Evolutionary conservation across 768 basidiomycete genomes (phyloP).

Genomic region (Panus rudis): DNA sequence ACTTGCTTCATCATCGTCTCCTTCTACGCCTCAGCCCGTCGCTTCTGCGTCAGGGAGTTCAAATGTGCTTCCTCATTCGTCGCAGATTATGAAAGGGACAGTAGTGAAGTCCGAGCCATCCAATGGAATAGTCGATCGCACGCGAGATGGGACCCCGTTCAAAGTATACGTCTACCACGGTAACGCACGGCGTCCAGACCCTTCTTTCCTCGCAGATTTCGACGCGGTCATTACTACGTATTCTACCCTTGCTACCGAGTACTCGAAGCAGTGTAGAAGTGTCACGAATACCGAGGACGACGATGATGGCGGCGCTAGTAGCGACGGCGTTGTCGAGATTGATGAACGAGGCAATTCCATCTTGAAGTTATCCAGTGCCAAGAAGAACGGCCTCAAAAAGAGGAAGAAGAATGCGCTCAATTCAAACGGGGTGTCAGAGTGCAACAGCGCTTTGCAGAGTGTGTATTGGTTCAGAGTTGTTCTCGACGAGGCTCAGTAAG

Average conservation of each 20-base stretch:
- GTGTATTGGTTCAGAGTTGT: slow-evolving; percentile 96
- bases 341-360: slow-evolving; percentile 64
- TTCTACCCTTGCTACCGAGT: slow-evolving; percentile 92
- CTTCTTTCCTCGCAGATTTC: slow-evolving; percentile 84
- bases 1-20: slow-evolving; percentile 8
- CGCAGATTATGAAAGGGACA: slow-evolving; percentile 2
- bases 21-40: slow-evolving; percentile 22
- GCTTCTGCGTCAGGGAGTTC: slow-evolving; percentile 29
- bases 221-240: slow-evolving; percentile 98
- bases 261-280: slow-evolving; percentile 78
- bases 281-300: slow-evolving; percentile 57
- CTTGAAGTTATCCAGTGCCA: slow-evolving; percentile 52
- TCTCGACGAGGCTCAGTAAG: slow-evolving; percentile 92
- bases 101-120: slow-evolving; percentile 8
- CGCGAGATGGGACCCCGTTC: slow-evolving; percentile 35
- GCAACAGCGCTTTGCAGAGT: slow-evolving; percentile 80
- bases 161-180: slow-evolving; percentile 96
- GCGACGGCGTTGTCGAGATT: slow-evolving; percentile 52
- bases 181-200: slow-evolving; percentile 76
- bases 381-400: slow-evolving; percentile 62
- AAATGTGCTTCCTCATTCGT: slow-evolving; percentile 7
- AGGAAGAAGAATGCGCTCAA: slow-evolving; percentile 43
- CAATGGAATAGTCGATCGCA: slow-evolving; percentile 6
- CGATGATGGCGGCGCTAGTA: slow-evolving; percentile 60
- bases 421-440: slow-evolving; percentile 34